A percentile compares a stretch with the other conserved stretches of the same genome.
These are phyloP conservation scores for Coprinellus micaceus DNA, from an alignment of 768 basidiomycete species.

Conservation along the genomic window DNA sequence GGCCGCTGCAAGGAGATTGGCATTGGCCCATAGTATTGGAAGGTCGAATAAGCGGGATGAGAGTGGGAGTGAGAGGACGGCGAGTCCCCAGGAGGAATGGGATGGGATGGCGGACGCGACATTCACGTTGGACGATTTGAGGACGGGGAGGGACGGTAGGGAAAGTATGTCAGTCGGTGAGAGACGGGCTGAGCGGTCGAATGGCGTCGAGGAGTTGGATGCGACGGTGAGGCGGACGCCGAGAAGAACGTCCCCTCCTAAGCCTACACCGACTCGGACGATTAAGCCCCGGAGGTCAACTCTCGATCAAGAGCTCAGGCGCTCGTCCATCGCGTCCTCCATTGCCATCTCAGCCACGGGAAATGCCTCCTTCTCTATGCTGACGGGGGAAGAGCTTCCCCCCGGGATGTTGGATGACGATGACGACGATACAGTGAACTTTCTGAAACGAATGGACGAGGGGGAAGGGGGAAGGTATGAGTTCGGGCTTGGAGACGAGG, in stretches of 20 bases:
- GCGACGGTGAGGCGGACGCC: slow-evolving; percentile 24
- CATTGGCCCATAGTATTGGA: not conserved
- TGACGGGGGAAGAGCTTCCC: not conserved
- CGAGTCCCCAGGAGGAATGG: no score
- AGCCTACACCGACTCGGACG: not conserved
- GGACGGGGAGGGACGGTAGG: no score
- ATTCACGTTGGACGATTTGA: no score
- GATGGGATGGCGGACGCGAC: no score
- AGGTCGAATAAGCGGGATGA: not conserved
- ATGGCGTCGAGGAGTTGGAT: not conserved
- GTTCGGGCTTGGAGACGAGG: slow-evolving; percentile 8
- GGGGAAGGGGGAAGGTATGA: not conserved
- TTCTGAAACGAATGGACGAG: not conserved
- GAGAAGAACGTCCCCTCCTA: slow-evolving; percentile 31
- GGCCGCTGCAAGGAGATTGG: not conserved
- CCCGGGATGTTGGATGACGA: not conserved
- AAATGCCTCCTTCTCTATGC: not conserved
- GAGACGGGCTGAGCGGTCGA: no score
- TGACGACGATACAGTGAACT: not conserved
- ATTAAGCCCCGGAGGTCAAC: slow-evolving; percentile 40
- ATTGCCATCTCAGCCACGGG: not conserved
- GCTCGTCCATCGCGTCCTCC: slow-evolving; percentile 9
- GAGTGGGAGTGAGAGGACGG: no score
- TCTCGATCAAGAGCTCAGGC: slow-evolving; percentile 63
- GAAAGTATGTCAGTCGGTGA: no score